Percentiles rank a stretch among this genome's conserved stretches.
Conservation (phyloP, 2,329 filamentous ascomycete species). For the Atkinsonella texensis region DNA sequence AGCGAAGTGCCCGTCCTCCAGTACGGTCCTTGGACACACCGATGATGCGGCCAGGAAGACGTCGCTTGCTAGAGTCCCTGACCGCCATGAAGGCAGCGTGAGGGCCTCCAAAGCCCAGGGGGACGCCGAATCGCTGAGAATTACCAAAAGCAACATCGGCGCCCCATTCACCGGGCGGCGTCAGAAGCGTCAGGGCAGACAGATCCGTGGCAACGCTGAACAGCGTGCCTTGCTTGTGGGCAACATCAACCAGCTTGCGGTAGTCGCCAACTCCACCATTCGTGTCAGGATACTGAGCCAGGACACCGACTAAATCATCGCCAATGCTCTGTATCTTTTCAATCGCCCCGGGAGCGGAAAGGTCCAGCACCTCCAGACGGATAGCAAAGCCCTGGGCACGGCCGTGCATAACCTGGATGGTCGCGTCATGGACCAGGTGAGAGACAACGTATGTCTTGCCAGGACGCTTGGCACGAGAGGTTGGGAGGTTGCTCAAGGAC, state of each 20-base stretch:
- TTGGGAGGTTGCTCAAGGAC: slow-evolving; percentile 64
- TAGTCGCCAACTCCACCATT: slow-evolving; percentile 71
- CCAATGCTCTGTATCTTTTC: slow-evolving; percentile 61
- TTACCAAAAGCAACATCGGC: slow-evolving; percentile 93
- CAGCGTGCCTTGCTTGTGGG: slow-evolving; percentile 66
- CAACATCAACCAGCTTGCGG: slow-evolving; percentile 57
- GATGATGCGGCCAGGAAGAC: slow-evolving; percentile 82
- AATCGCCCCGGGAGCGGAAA: slow-evolving; percentile 49
- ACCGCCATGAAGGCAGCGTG: slow-evolving; percentile 95
- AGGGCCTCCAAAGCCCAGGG: slow-evolving; percentile 85
- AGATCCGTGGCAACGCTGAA: slow-evolving; percentile 85
- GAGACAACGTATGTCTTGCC: slow-evolving; percentile 81
- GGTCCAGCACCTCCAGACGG: slow-evolving; percentile 59
- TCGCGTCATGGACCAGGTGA: slow-evolving; percentile 71
- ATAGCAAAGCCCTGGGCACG: slow-evolving; percentile 89
- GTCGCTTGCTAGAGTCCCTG: slow-evolving; percentile 81
- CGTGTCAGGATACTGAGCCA: slow-evolving; percentile 93
- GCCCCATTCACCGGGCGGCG: slow-evolving; percentile 85
- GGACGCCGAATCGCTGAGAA: slow-evolving; percentile 82
- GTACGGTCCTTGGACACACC: slow-evolving; percentile 85
- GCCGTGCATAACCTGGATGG: slow-evolving; percentile 69
- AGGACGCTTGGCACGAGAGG: slow-evolving; percentile 57
- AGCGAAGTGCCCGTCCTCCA: slow-evolving; percentile 66
- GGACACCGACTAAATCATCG: slow-evolving; percentile 72
- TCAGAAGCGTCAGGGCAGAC: slow-evolving; percentile 73